These are phyloP conservation scores for Centella asiatica DNA, from an alignment of 129 eudicot genomes.

Conservation along the genomic window DNA sequence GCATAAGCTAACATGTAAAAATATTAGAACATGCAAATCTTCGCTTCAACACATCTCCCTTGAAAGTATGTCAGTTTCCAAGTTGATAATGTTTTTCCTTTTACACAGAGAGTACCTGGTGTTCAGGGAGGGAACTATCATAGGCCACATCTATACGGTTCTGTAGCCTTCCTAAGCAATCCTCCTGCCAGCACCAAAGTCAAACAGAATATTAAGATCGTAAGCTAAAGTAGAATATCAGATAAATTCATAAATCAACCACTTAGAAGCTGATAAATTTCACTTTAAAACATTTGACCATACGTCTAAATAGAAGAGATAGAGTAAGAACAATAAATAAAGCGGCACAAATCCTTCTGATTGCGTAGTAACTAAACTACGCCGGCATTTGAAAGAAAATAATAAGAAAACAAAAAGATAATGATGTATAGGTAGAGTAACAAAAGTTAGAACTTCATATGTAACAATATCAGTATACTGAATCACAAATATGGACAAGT, in stretches of 20 bases:
- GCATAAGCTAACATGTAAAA: not conserved
- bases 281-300: not conserved
- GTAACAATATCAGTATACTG: too few species aligned
- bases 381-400: not conserved
- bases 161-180: slow-evolving; percentile 73
- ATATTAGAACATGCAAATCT: not conserved
- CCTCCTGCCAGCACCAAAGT: slow-evolving; percentile 51
- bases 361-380: not conserved
- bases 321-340: not conserved
- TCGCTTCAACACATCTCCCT: slow-evolving; percentile 1
- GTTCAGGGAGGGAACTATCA: slow-evolving; percentile 75
- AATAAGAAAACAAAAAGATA: not conserved
- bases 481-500: not conserved
- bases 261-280: not conserved
- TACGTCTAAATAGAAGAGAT: not conserved
- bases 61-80: not conserved
- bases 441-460: too few species aligned
- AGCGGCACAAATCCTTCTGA: not conserved
- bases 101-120: slow-evolving; percentile 45
- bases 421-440: too few species aligned
- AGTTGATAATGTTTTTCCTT: not conserved
- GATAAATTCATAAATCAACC: not conserved
- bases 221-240: not conserved
- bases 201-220: slow-evolving; percentile 19
- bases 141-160: slow-evolving; percentile 74